phyloP scores from a whole-genome alignment of 2,329 filamentous ascomycete species.

The Aspergillus pseudonomiae region DNA sequence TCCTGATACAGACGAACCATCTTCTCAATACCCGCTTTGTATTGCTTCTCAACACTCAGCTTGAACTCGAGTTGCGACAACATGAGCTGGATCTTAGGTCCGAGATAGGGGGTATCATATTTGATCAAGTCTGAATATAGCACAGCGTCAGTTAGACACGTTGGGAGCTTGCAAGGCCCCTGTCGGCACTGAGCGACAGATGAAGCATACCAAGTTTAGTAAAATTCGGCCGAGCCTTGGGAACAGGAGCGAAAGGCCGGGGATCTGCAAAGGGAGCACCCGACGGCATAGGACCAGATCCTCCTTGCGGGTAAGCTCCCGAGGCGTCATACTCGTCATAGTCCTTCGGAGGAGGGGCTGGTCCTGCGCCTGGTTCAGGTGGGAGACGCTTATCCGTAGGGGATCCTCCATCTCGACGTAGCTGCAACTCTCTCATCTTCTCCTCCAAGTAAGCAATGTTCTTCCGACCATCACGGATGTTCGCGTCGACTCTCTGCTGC shows the following conservation, averaged over 20 bases:
- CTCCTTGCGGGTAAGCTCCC: constrained; percentile 60
- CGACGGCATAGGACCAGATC: constrained; percentile 76
- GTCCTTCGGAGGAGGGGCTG: constrained; percentile 76
- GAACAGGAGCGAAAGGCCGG: constrained; percentile 66
- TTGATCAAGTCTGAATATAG: constrained; percentile 81
- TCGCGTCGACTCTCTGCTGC: constrained; percentile 84
- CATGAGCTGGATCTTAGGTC: constrained; percentile 98
- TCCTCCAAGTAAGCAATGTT: constrained; percentile 97
- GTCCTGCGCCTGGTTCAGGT: constrained; percentile 48
- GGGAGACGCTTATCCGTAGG: constrained; percentile 54
- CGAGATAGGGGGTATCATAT: constrained; percentile 93
- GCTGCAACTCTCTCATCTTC: constrained; percentile 82
- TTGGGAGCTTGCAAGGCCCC: neutral
- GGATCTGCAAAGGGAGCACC: constrained; percentile 77
- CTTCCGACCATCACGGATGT: constrained; percentile 89
- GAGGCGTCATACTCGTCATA: constrained; percentile 65
- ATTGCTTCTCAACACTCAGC: constrained; percentile 97
- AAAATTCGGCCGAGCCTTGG: constrained; percentile 83
- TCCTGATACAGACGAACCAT: constrained; percentile 98
- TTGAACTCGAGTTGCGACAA: constrained; percentile 98
- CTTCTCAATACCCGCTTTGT: constrained; percentile 98
- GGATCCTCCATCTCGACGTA: constrained; percentile 62
- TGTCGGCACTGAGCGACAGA: neutral
- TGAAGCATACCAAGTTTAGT: constrained; percentile 81
- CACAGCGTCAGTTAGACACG: constrained; percentile 13